These are phyloP conservation scores for Leishmania gerbilli DNA, from an alignment of 208 protist genomes.

Conservation along the genomic window DNA sequence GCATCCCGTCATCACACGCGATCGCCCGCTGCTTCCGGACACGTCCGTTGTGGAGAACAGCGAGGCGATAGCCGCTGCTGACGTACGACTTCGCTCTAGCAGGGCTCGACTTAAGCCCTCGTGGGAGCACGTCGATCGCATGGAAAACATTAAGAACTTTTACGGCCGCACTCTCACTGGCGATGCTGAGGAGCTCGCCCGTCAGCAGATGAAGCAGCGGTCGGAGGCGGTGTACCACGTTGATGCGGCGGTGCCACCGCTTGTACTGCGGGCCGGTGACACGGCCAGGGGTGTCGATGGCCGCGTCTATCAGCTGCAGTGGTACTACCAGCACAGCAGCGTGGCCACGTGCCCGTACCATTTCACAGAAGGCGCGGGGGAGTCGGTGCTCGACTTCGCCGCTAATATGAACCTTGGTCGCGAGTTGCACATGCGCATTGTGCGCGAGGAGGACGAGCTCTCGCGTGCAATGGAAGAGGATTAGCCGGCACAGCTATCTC, in stretches of 20 bases:
- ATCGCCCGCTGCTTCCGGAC: constrained; percentile 19
- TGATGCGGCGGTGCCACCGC: constrained; percentile 7
- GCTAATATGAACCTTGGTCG: constrained; percentile 40
- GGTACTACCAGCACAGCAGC: constrained; percentile 54
- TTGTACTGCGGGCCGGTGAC: constrained; percentile 39
- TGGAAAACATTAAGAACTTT: background rate
- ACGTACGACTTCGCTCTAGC: constrained; percentile 20
- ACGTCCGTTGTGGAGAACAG: constrained; percentile 25
- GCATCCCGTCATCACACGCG: constrained; percentile 9
- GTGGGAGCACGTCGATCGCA: constrained; percentile 14
- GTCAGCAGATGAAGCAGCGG: constrained; percentile 3
- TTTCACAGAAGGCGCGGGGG: constrained; percentile 53
- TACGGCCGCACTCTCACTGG: constrained; percentile 8
- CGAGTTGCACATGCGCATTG: constrained; percentile 56
- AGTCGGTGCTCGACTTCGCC: constrained; percentile 56
- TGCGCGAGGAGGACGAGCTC: constrained; percentile 13
- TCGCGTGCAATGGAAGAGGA: constrained; percentile 8
- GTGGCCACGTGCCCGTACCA: constrained; percentile 62
- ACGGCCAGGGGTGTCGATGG: constrained; percentile 31
- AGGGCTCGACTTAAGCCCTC: constrained; percentile 11
- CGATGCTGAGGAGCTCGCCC: constrained; percentile 1
- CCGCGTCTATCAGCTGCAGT: constrained; percentile 36
- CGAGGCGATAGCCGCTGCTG: constrained; percentile 5
- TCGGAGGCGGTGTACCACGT: constrained; percentile 8
- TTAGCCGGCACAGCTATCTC: background rate